phyloP scores from a whole-genome alignment of 1,139 yeast species.

The Blastobotrys niveus region DNA sequence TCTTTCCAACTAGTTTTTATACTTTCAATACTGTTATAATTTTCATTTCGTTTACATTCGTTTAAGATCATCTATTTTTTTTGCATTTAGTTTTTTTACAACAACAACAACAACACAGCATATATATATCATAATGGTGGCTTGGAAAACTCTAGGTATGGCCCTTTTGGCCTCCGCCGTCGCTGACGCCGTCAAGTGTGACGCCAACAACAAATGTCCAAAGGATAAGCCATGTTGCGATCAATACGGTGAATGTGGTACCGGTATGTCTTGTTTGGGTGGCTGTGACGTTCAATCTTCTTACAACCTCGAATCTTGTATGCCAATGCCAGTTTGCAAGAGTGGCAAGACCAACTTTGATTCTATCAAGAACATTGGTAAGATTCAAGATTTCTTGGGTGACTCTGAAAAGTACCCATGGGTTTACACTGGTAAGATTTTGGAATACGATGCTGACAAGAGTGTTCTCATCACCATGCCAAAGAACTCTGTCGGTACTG shows the following conservation, averaged over 20 bases:
- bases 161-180: constrained; percentile 19
- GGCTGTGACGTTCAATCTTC: constrained; percentile 74
- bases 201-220: constrained; percentile 47
- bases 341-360: constrained; percentile 26
- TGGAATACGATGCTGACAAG: constrained; percentile 42
- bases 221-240: constrained; percentile 71
- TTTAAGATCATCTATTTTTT: no score
- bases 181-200: constrained; percentile 35
- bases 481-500: constrained; percentile 66
- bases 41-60: no score
- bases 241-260: constrained; percentile 72
- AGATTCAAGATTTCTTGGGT: constrained; percentile 56
- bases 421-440: constrained; percentile 65
- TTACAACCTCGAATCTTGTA: constrained; percentile 53
- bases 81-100: neutral
- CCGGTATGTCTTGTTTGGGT: constrained; percentile 70
- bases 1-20: no score
- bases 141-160: constrained; percentile 14
- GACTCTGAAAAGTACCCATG: constrained; percentile 63
- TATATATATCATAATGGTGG: constrained; percentile 10
- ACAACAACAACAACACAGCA: neutral
- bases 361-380: constrained; percentile 32
- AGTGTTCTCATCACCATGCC: constrained; percentile 70
- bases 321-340: constrained; percentile 55
- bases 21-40: no score